Conservation (phyloP, 805 yeast species). For the Pichia membranifaciens region DNA sequence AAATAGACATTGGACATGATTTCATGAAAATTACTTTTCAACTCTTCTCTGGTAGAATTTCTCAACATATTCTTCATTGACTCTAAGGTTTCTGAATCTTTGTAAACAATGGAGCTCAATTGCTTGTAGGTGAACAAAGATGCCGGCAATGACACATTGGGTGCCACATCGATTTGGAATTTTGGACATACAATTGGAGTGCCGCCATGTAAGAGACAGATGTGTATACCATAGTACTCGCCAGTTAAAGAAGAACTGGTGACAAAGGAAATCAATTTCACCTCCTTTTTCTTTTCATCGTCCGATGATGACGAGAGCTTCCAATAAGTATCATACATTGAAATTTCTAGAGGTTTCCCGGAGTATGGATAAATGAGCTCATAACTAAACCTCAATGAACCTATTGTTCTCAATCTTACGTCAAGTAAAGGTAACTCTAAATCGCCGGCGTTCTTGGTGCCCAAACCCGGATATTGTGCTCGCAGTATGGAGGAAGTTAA, state of each 20-base stretch:
- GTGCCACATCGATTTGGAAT: slow-evolving; percentile 42
- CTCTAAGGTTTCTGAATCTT: slow-evolving; percentile 14
- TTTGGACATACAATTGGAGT: slow-evolving; percentile 78
- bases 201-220: slow-evolving; percentile 73
- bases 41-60: slow-evolving; percentile 12
- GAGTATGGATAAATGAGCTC: slow-evolving; percentile 86
- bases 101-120: slow-evolving; percentile 26
- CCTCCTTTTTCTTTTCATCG: slow-evolving; percentile 14
- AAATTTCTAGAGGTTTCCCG: slow-evolving; percentile 78
- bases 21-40: slow-evolving; percentile 35
- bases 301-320: slow-evolving; percentile 63
- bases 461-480: slow-evolving; percentile 31
- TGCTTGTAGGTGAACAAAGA: slow-evolving; percentile 52
- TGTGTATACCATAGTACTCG: slow-evolving; percentile 60
- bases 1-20: slow-evolving; percentile 45
- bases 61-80: slow-evolving; percentile 16
- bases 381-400: slow-evolving; percentile 69
- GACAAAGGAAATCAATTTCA: slow-evolving; percentile 56
- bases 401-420: slow-evolving; percentile 71
- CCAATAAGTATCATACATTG: slow-evolving; percentile 96
- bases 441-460: slow-evolving; percentile 34
- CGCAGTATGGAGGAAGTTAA: slow-evolving; percentile 56
- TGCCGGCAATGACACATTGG: slow-evolving; percentile 52
- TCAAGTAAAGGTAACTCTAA: slow-evolving; percentile 72
- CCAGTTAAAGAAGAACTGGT: slow-evolving; percentile 90